Percentiles rank a stretch among this genome's conserved stretches.
These are phyloP conservation scores for Excoecaria agallocha DNA, from an alignment of 345 rosid genomes.

Conservation along the genomic window DNA sequence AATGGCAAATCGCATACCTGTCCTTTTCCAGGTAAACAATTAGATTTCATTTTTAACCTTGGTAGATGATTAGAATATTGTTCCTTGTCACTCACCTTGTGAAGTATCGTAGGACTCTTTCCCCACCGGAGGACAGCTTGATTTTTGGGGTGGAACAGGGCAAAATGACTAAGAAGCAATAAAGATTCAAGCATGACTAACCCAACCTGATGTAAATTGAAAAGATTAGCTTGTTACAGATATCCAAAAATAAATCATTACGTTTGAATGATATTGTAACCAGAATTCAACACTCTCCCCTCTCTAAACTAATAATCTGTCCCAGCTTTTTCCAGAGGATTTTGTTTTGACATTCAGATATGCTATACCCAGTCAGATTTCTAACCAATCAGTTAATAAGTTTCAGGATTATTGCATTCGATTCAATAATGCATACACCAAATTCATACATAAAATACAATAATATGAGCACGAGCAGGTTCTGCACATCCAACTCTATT, in stretches of 20 bases:
- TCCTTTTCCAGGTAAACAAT: conserved; percentile 23
- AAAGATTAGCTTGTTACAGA: neutral
- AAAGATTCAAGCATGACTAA: conserved; percentile 63
- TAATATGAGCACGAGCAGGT: neutral
- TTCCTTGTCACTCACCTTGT: conserved; percentile 51
- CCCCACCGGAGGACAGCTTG: conserved; percentile 86
- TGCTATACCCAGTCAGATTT: neutral
- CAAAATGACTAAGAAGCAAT: conserved; percentile 62
- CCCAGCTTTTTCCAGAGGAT: neutral
- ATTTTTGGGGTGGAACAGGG: conserved; percentile 65
- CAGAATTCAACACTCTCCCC: neutral
- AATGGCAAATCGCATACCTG: conserved; percentile 84
- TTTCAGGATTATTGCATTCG: neutral
- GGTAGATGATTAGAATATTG: neutral
- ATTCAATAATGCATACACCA: neutral
- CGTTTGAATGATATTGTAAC: neutral
- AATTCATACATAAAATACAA: neutral
- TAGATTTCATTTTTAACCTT: conserved; percentile 16
- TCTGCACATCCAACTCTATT: neutral
- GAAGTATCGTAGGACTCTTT: conserved; percentile 75
- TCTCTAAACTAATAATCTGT: neutral
- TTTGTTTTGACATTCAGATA: neutral
- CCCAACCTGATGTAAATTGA: conserved; percentile 44
- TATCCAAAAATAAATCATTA: neutral
- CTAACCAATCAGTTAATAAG: neutral